A percentile compares a stretch with the other conserved stretches of the same genome.
These are phyloP conservation scores for Cylindrotheca closterium DNA, from an alignment of 108 stramenopile species.

Conservation along the genomic window DNA sequence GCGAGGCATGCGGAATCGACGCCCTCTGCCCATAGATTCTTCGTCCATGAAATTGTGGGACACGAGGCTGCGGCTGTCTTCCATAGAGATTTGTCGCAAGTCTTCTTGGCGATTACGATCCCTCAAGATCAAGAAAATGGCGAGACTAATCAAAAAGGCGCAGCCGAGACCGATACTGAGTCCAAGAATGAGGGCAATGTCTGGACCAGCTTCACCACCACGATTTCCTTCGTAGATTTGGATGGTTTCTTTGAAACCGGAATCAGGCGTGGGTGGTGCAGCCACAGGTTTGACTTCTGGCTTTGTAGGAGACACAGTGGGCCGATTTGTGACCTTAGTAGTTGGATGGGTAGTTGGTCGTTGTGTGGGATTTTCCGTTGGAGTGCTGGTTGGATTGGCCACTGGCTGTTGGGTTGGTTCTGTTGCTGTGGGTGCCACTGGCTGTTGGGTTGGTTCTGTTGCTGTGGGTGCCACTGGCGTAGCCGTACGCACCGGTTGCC, in stretches of 20 bases:
- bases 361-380: neutral
- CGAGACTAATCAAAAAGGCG: neutral
- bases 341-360: neutral
- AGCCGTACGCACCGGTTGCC: neutral
- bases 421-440: neutral
- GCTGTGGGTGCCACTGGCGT: neutral
- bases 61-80: neutral
- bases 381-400: neutral
- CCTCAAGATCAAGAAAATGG: neutral
- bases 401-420: neutral
- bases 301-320: neutral
- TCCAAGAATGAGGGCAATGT: neutral
- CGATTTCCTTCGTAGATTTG: slow-evolving; percentile 4
- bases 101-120: neutral
- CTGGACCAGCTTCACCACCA: neutral
- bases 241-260: neutral
- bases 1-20: neutral
- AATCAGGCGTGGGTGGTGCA: neutral
- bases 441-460: neutral
- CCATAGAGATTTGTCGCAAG: neutral
- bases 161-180: slow-evolving; percentile 2
- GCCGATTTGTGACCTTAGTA: neutral
- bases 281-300: neutral
- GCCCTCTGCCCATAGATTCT: neutral
- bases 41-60: neutral